Conservation (phyloP, 2,329 filamentous ascomycete species). For the Coleophoma crateriformis region DNA sequence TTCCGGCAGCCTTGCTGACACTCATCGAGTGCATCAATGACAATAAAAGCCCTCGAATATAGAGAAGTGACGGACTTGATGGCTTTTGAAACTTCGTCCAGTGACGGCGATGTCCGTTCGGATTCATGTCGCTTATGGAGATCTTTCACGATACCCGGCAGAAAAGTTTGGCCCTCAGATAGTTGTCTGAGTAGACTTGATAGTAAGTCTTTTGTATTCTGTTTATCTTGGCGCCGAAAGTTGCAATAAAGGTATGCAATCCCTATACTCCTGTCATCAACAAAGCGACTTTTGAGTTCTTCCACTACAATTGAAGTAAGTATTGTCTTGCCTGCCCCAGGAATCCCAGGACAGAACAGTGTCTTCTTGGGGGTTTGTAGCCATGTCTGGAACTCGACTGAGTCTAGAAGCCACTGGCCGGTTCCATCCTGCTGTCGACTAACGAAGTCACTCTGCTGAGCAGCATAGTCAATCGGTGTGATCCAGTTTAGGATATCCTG, state of each 20-base stretch:
- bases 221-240: background rate
- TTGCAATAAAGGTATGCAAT: background rate
- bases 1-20: conserved; percentile 1
- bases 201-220: background rate
- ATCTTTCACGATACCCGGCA: background rate
- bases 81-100: background rate
- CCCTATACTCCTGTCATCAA: background rate
- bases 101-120: background rate
- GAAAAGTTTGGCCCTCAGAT: background rate
- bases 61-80: background rate
- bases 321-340: background rate
- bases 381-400: conserved; percentile 8
- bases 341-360: conserved; percentile 14
- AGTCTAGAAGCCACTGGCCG: conserved; percentile 12
- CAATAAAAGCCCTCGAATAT: conserved; percentile 4
- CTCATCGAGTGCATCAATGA: conserved; percentile 16
- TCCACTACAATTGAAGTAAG: background rate
- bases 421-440: background rate
- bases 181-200: background rate
- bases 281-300: background rate
- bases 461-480: too few relatives aligned
- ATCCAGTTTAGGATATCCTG: too few relatives aligned
- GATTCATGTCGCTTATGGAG: background rate
- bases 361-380: conserved; percentile 7
- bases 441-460: too few relatives aligned